phyloP scores from a whole-genome alignment of 164 flowering plant genomes.

The Santalum album region DNA sequence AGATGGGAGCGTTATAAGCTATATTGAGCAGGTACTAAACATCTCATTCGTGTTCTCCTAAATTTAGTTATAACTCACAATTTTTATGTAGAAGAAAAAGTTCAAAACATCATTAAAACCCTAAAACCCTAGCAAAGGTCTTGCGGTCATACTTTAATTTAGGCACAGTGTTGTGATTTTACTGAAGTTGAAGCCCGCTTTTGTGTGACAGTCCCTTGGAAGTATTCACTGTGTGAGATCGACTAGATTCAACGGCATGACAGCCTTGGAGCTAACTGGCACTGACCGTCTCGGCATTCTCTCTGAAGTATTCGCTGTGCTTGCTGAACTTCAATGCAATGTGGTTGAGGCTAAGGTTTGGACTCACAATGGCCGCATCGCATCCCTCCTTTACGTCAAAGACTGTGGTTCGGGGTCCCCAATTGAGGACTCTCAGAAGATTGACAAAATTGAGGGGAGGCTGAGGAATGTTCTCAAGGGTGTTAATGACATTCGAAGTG shows the following conservation, averaged over 20 bases:
- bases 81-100: too few species aligned
- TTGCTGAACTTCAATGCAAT: slow-evolving; percentile 49
- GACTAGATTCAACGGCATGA: slow-evolving; percentile 34
- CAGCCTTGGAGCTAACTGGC: slow-evolving; percentile 77
- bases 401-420: slow-evolving; percentile 52
- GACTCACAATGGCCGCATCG: slow-evolving; percentile 80
- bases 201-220: slow-evolving; percentile 54
- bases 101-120: background rate
- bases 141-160: background rate
- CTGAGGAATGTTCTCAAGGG: slow-evolving; percentile 63
- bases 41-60: too few species aligned
- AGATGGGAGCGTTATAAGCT: slow-evolving; percentile 62
- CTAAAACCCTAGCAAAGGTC: background rate
- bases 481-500: slow-evolving; percentile 55
- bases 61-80: too few species aligned
- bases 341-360: slow-evolving; percentile 78
- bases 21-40: slow-evolving; percentile 63
- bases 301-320: slow-evolving; percentile 76
- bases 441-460: slow-evolving; percentile 41
- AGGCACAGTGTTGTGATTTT: too few species aligned
- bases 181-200: background rate
- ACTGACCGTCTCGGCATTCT: slow-evolving; percentile 67
- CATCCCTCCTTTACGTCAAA: slow-evolving; percentile 53
- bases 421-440: slow-evolving; percentile 47
- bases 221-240: slow-evolving; percentile 31